These are phyloP conservation scores for Phoma sp. DNA, from an alignment of 2,329 filamentous ascomycete species.

Conservation along the genomic window DNA sequence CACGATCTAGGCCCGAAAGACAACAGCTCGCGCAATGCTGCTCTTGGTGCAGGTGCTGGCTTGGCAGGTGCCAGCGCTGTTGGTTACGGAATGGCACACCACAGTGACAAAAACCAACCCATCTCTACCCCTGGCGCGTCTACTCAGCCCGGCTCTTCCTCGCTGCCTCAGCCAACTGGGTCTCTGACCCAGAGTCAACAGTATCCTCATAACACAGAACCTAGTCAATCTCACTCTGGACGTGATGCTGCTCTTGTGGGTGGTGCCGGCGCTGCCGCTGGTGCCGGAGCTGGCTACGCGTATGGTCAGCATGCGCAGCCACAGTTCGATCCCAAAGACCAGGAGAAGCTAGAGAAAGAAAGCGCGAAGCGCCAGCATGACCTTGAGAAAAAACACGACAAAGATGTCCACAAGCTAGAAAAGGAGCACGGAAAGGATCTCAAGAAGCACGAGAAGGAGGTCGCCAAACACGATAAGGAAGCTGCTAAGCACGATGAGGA, in stretches of 20 bases:
- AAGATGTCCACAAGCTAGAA: slow-evolving; percentile 25
- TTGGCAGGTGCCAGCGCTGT: slow-evolving; percentile 11
- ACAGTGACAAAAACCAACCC: slow-evolving; percentile 1
- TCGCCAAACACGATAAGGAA: slow-evolving; percentile 28
- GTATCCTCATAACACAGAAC: slow-evolving; percentile 4
- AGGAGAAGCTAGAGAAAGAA: slow-evolving; percentile 23
- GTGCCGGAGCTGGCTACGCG: slow-evolving; percentile 37
- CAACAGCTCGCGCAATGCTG: slow-evolving; percentile 31
- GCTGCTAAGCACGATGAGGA: slow-evolving; percentile 19
- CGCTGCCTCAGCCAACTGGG: slow-evolving; percentile 7
- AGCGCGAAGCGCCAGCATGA: slow-evolving; percentile 20
- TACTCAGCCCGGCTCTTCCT: slow-evolving; percentile 9
- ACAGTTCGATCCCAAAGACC: slow-evolving; percentile 21
- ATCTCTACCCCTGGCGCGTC: neutral
- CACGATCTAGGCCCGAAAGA: slow-evolving; percentile 10
- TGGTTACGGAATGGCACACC: slow-evolving; percentile 11
- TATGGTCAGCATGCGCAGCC: slow-evolving; percentile 31
- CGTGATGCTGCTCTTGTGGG: slow-evolving; percentile 13
- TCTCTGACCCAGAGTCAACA: slow-evolving; percentile 5
- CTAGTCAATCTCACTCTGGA: slow-evolving; percentile 2
- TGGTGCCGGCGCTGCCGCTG: slow-evolving; percentile 21
- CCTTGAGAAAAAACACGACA: slow-evolving; percentile 28
- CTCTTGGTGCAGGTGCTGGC: slow-evolving; percentile 26
- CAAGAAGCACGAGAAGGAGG: slow-evolving; percentile 28
- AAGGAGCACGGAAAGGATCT: slow-evolving; percentile 24